phyloP scores from a whole-genome alignment of 1,139 yeast species.

The Yamadazyma taylorii region DNA sequence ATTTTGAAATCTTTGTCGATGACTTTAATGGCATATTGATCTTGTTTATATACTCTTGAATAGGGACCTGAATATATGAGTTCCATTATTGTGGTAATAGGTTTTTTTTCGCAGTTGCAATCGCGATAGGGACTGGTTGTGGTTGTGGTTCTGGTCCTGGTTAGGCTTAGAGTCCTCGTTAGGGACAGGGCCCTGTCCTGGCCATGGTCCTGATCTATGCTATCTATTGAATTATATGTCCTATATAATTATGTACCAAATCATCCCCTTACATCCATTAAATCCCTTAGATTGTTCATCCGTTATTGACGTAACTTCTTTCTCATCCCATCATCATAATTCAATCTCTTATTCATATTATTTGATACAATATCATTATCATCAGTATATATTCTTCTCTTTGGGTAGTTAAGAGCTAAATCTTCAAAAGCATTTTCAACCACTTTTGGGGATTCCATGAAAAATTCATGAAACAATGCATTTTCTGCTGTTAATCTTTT shows the following conservation, averaged over 20 bases:
- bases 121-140: too few relatives aligned
- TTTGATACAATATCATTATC: slow-evolving; percentile 62
- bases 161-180: too few relatives aligned
- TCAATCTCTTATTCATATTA: slow-evolving; percentile 25
- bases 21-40: slow-evolving; percentile 35
- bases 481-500: slow-evolving; percentile 67
- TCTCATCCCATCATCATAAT: slow-evolving; percentile 26
- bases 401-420: slow-evolving; percentile 62
- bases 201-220: too few relatives aligned
- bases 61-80: slow-evolving; percentile 37
- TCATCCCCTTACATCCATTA: background rate
- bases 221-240: too few relatives aligned
- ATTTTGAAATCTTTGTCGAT: slow-evolving; percentile 38
- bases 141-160: too few relatives aligned
- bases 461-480: slow-evolving; percentile 76
- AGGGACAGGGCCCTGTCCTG: too few relatives aligned
- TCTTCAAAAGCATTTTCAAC: slow-evolving; percentile 71
- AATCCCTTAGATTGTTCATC: background rate
- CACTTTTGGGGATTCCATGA: slow-evolving; percentile 66
- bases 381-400: slow-evolving; percentile 73
- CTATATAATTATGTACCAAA: too few relatives aligned
- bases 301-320: slow-evolving; percentile 20
- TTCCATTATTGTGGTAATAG: slow-evolving; percentile 4
- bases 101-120: background rate
- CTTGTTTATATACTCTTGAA: slow-evolving; percentile 34